Conservation (phyloP, 805 yeast species). For the Saccharomycopsis guyanensis region DNA sequence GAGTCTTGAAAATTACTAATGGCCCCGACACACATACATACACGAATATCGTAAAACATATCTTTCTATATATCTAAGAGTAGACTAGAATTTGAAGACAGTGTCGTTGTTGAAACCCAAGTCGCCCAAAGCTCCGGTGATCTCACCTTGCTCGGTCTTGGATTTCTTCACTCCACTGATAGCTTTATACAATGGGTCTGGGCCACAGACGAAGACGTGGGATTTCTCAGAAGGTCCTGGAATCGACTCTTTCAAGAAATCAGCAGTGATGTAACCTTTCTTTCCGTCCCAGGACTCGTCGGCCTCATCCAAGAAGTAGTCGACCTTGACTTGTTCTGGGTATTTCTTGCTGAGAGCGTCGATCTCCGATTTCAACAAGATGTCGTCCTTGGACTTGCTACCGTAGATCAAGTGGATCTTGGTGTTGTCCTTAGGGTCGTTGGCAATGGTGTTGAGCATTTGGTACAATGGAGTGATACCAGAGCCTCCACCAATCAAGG, state of each 20-base stretch:
- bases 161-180: conserved; percentile 79
- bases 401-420: conserved; percentile 81
- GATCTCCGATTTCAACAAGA: conserved; percentile 69
- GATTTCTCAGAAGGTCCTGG: conserved; percentile 62
- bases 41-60: too few relatives aligned
- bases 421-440: conserved; percentile 82
- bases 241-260: conserved; percentile 51
- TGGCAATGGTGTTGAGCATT: conserved; percentile 65
- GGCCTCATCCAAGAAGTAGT: conserved; percentile 74
- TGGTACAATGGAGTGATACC: conserved; percentile 97
- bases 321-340: conserved; percentile 72
- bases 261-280: conserved; percentile 74
- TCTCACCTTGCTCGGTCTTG: conserved; percentile 92
- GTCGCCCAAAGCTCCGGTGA: conserved; percentile 79
- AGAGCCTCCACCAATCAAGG: conserved; percentile 90
- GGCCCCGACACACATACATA: too few relatives aligned
- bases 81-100: conserved; percentile 73
- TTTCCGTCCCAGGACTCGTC: conserved; percentile 44
- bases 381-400: conserved; percentile 67
- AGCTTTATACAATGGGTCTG: conserved; percentile 84
- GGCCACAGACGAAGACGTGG: conserved; percentile 89
- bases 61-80: background rate
- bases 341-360: conserved; percentile 57
- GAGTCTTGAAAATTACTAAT: too few relatives aligned
- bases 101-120: conserved; percentile 81